phyloP scores from a whole-genome alignment of 2,329 filamentous ascomycete genomes.

The Aspergillus vadensis region DNA sequence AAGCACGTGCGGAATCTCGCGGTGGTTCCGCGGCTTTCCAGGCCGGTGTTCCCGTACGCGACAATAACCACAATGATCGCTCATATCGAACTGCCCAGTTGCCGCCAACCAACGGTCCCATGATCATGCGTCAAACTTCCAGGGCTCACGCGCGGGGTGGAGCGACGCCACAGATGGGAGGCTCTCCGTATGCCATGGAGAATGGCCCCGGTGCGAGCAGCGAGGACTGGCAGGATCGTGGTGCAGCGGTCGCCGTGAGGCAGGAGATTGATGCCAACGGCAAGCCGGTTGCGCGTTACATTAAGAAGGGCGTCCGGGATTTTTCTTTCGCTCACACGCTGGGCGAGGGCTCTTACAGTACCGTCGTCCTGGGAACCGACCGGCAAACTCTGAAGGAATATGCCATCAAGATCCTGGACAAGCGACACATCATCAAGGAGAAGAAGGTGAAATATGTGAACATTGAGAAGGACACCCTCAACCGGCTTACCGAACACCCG shows the following conservation, averaged over 20 bases:
- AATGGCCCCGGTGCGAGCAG: slow-evolving; percentile 65
- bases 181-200: slow-evolving; percentile 57
- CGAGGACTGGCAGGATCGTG: slow-evolving; percentile 94
- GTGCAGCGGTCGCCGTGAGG: slow-evolving; percentile 80
- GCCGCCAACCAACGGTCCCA: slow-evolving; percentile 59
- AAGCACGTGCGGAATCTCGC: slow-evolving; percentile 65
- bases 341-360: slow-evolving; percentile 97
- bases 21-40: slow-evolving; percentile 61
- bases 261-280: slow-evolving; percentile 85
- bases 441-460: slow-evolving; percentile 99
- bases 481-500: slow-evolving; percentile 92
- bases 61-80: slow-evolving; percentile 69
- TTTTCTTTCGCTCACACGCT: slow-evolving; percentile 90
- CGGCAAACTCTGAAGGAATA: slow-evolving; percentile 94
- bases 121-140: slow-evolving; percentile 76
- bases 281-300: slow-evolving; percentile 74
- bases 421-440: slow-evolving; percentile 98
- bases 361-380: slow-evolving; percentile 88
- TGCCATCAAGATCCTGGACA: slow-evolving; percentile 96
- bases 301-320: slow-evolving; percentile 97
- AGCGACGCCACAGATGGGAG: slow-evolving; percentile 38
- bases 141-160: slow-evolving; percentile 62
- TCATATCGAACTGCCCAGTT: slow-evolving; percentile 66
- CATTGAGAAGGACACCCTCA: slow-evolving; percentile 97
- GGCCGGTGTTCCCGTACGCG: slow-evolving; percentile 64